These are phyloP conservation scores for Oryza punctata DNA, from an alignment of 176 grass and related monocot species.

Conservation along the genomic window DNA sequence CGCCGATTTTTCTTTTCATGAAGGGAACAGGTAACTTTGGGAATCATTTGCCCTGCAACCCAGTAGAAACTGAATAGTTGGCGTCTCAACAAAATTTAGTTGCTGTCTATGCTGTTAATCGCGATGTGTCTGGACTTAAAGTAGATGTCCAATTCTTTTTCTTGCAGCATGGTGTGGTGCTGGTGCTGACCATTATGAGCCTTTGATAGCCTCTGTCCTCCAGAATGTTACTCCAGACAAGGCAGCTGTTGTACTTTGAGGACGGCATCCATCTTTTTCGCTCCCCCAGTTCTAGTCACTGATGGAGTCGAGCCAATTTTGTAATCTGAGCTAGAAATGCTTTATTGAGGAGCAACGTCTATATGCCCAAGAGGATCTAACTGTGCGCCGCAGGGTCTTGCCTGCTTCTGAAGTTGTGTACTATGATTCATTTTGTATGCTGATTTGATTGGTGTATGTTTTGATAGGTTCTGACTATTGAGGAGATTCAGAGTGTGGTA, in stretches of 20 bases:
- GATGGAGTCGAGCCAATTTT: constrained; percentile 53
- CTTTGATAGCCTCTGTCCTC: constrained; percentile 69
- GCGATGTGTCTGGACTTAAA: neutral
- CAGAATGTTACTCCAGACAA: constrained; percentile 81
- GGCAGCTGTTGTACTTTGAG: constrained; percentile 87
- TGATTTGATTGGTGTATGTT: constrained; percentile 36
- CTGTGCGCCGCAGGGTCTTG: constrained; percentile 42
- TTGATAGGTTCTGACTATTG: constrained; percentile 48
- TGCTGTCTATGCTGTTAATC: neutral
- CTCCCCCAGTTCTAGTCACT: constrained; percentile 35
- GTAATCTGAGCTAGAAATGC: constrained; percentile 46
- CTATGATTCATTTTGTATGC: constrained; percentile 17
- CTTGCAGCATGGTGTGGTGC: constrained; percentile 95
- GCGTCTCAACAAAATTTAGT: neutral
- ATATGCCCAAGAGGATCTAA: constrained; percentile 47
- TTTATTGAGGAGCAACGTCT: constrained; percentile 43
- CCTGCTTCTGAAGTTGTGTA: constrained; percentile 43
- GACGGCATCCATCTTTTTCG: neutral
- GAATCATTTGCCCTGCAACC: constrained; percentile 13
- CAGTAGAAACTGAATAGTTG: neutral
- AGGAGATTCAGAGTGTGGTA: constrained; percentile 34
- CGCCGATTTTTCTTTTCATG: constrained; percentile 96
- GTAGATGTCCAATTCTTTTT: constrained; percentile 20
- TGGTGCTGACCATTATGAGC: constrained; percentile 93
- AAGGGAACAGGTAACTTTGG: constrained; percentile 81